Conservation (phyloP, 768 basidiomycete genomes). For the Rhodotorula sphaerocarpa region DNA sequence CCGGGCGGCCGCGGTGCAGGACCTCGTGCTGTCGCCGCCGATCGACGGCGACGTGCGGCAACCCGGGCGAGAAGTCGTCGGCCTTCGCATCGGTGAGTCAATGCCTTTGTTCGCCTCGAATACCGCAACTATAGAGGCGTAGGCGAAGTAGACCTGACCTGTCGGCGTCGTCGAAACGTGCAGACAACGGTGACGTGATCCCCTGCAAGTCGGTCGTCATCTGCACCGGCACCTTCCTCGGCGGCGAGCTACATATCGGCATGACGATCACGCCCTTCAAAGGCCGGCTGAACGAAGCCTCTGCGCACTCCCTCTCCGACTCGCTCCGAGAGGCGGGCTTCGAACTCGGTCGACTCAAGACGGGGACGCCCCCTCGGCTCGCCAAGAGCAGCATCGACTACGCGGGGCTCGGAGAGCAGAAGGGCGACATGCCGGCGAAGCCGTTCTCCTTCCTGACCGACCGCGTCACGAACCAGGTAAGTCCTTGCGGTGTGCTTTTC, state of each 20-base stretch:
- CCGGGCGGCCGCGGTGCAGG: constrained; percentile 25
- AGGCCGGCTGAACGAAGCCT: constrained; percentile 35
- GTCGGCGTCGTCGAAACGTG: neutral
- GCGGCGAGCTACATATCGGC: constrained; percentile 87
- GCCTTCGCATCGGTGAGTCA: constrained; percentile 20
- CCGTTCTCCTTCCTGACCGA: constrained; percentile 70
- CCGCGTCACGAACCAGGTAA: constrained; percentile 62
- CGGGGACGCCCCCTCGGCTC: constrained; percentile 73
- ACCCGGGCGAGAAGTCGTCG: constrained; percentile 11
- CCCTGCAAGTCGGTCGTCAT: constrained; percentile 73
- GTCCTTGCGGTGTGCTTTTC: constrained; percentile 34
- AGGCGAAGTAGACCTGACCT: neutral
- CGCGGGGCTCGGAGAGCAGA: constrained; percentile 53
- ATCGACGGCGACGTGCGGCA: constrained; percentile 5
- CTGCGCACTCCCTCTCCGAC: constrained; percentile 60
- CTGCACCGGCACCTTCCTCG: constrained; percentile 84
- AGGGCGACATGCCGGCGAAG: constrained; percentile 57
- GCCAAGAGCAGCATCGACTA: constrained; percentile 65
- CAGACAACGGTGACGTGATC: constrained; percentile 68
- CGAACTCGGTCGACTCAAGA: constrained; percentile 69
- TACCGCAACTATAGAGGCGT: no score
- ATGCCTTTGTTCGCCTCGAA: neutral
- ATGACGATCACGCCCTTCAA: constrained; percentile 34
- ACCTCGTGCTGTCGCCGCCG: constrained; percentile 54
- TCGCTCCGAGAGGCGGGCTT: constrained; percentile 70